Evolutionary conservation across 2,329 filamentous ascomycete genomes (phyloP), one percentile per base, ranked within the genome.

Genomic region (Cadophora sp.): DNA sequence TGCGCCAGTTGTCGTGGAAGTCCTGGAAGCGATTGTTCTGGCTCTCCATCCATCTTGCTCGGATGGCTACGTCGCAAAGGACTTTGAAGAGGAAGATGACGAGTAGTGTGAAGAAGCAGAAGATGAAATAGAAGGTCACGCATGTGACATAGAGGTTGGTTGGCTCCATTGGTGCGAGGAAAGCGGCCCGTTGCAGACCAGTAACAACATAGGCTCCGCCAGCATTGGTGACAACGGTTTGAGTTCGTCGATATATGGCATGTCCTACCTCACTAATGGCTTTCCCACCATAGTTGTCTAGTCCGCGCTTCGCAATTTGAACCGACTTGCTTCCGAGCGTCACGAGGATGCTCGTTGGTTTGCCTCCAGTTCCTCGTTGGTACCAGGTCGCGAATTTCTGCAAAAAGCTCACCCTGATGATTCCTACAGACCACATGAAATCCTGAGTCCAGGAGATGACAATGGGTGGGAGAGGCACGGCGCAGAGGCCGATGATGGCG

Each of bases 351-450:
- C 89, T 92, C 3, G 93, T 90, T 0, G 95, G 92, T 0, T 87
- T 93, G 70, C 95, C 95, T 64, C 95, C 95, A 1, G 95, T 98
- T 3, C 95, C 88, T 69, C 94, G 91, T 81, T 97, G 94, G 79
- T 97, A 98, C 95, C 95, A 98, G 29, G 93, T 97, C 70, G 93
- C 92, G 76, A 97, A 92, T 59, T 84, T 85, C 82, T 98, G 93
- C 81, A 97, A 87, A 79, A 97, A 97, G 19, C 84, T 85, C 50
- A 97, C 86, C 64, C 88, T 87, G 76, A 98, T 97, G 75, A 98
- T 94, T 75, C 95, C 95, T 92, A 97, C 95, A 76, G 91, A 96
- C 95, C 95, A 98, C 78, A 97, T 92, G 82, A 98, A 97, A 81
- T 97, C 95, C 81, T 97, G 94, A 1, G 94, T 97, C 95, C 95